A percentile compares a stretch with the other conserved stretches of the same genome.
Evolutionary conservation across 2,329 filamentous ascomycete species (phyloP).

Genomic region (Fusarium sp.): DNA sequence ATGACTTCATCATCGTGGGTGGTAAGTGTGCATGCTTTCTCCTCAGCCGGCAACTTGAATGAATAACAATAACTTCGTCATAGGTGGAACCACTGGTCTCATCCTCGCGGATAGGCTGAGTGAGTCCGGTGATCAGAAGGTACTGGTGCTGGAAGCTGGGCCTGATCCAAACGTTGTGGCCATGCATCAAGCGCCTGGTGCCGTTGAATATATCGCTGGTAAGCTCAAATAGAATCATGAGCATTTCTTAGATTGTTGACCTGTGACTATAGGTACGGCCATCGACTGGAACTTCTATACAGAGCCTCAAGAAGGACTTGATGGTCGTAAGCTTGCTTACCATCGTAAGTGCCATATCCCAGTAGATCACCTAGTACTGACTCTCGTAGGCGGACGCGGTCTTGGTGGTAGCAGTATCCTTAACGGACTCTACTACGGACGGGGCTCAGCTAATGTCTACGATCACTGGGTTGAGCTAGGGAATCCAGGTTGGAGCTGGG

Average conservation of each 20-base stretch:
- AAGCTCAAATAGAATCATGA: rapidly evolving
- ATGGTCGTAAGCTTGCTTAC: conserved; percentile 8
- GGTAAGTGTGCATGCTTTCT: not conserved
- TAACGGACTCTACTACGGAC: conserved; percentile 13
- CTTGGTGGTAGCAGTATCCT: conserved; percentile 15
- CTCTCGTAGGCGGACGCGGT: not conserved
- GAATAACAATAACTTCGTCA: rapidly evolving
- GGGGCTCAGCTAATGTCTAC: conserved; percentile 14
- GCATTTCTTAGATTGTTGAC: rapidly evolving
- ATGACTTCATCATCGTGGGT: conserved; percentile 18
- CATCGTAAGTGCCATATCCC: not conserved
- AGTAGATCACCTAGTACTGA: not conserved
- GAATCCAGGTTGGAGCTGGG: conserved; percentile 14
- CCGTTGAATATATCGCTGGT: conserved; percentile 2
- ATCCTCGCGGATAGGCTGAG: conserved; percentile 12
- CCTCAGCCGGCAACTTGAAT: rapidly evolving
- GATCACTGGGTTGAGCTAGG: conserved; percentile 12
- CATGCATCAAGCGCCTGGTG: conserved; percentile 1
- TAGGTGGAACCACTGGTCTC: conserved; percentile 10
- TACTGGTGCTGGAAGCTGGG: conserved; percentile 6
- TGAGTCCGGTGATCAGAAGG: conserved; percentile 11
- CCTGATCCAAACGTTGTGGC: conserved; percentile 10
- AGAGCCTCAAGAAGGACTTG: not conserved
- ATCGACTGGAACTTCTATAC: conserved; percentile 22
- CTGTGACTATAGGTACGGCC: not conserved